Evolutionary conservation across 176 grass and related monocot species (phyloP).

Genomic region (Eragrostis nindensis): DNA sequence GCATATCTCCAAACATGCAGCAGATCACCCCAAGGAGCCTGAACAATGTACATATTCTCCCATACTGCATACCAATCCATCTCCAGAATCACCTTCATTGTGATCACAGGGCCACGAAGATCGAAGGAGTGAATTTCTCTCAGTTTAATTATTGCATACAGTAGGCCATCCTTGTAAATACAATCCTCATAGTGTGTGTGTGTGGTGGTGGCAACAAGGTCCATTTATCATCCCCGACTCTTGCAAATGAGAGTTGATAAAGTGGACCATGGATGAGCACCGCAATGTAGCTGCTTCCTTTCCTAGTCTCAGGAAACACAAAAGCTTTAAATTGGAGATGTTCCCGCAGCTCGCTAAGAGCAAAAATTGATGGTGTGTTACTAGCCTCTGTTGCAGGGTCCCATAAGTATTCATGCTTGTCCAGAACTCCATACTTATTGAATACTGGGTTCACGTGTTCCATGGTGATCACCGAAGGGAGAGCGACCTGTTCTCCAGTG

Average conservation of each 20-base stretch:
- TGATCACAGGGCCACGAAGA: neutral
- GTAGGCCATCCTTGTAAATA: neutral
- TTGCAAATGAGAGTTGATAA: neutral
- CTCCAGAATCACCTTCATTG: neutral
- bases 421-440: neutral
- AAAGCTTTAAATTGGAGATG: neutral
- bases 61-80: neutral
- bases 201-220: neutral
- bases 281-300: slow-evolving; percentile 8
- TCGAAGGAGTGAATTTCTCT: slow-evolving; percentile 17
- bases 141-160: neutral
- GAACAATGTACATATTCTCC: neutral
- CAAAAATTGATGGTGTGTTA: neutral
- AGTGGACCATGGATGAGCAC: neutral
- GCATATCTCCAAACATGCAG: neutral
- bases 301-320: slow-evolving; percentile 12
- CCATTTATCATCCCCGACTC: neutral
- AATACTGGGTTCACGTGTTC: neutral
- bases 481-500: neutral
- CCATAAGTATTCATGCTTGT: neutral
- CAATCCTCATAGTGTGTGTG: neutral
- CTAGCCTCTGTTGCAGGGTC: neutral
- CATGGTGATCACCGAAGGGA: neutral
- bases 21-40: slow-evolving; percentile 9
- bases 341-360: neutral